These are phyloP conservation scores for Fusarium siculi DNA, from an alignment of 2,329 filamentous ascomycete species.

Conservation along the genomic window DNA sequence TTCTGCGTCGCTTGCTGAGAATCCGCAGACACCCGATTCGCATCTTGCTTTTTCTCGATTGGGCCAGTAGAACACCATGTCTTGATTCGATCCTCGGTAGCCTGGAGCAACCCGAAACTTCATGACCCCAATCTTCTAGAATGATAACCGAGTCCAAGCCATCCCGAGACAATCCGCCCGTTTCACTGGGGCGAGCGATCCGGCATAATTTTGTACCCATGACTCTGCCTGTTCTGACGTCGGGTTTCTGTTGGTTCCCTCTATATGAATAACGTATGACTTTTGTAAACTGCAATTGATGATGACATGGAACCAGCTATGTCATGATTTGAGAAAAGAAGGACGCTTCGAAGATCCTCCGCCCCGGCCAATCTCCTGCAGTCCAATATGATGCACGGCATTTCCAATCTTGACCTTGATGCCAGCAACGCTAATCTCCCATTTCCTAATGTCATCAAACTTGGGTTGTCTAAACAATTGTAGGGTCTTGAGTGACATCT, in stretches of 20 bases:
- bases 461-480: conserved; percentile 38
- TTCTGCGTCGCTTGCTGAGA: neutral
- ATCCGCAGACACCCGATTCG: conserved; percentile 7
- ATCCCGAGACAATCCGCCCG: conserved; percentile 6
- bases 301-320: neutral
- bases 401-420: conserved; percentile 84
- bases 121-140: conserved; percentile 12
- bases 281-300: neutral
- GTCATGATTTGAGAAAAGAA: conserved; percentile 29
- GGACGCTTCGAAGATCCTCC: neutral
- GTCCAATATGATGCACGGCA: conserved; percentile 63
- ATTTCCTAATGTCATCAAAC: conserved; percentile 49
- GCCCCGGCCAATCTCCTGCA: conserved; percentile 41
- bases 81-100: neutral
- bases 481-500: conserved; percentile 46
- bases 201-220: neutral
- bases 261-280: neutral
- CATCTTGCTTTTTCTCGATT: neutral
- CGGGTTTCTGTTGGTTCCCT: neutral
- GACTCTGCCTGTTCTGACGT: neutral
- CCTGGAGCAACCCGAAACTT: conserved; percentile 13
- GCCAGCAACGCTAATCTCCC: conserved; percentile 65
- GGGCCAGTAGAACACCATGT: neutral
- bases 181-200: neutral
- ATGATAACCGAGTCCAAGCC: conserved; percentile 2